Evolutionary conservation across 495 filamentous ascomycete species (phyloP).

Genomic region (Bryoglossum gracile): DNA sequence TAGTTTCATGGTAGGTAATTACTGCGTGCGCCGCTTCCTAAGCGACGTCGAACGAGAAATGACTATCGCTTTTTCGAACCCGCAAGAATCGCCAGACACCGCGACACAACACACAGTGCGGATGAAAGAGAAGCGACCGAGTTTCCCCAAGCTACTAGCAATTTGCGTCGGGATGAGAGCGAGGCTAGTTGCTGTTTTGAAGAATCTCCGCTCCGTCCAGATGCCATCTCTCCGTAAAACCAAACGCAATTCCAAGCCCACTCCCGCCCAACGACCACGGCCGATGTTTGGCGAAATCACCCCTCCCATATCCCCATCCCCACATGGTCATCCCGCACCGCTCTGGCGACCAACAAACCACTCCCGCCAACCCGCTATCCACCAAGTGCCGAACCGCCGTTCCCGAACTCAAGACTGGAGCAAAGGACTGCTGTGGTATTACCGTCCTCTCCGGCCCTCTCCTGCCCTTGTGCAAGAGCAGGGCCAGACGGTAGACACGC

Average conservation of each 20-base stretch:
- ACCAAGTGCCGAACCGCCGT: too few relatives aligned
- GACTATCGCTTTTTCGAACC: neutral
- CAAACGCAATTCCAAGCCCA: too few relatives aligned
- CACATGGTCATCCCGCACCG: too few relatives aligned
- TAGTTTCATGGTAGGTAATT: constrained; percentile 14
- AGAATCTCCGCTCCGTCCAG: too few relatives aligned
- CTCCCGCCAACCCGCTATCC: too few relatives aligned
- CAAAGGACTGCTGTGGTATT: neutral
- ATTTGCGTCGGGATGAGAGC: too few relatives aligned
- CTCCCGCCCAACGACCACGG: neutral
- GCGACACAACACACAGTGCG: neutral
- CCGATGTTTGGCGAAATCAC: constrained; percentile 2
- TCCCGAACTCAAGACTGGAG: neutral
- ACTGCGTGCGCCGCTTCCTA: constrained; percentile 10
- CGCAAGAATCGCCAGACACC: neutral
- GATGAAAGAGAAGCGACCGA: neutral
- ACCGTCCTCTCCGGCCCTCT: neutral
- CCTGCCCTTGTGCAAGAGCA: too few relatives aligned
- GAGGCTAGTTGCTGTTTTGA: too few relatives aligned
- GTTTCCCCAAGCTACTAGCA: neutral
- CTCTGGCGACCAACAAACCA: too few relatives aligned
- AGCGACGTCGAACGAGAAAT: neutral
- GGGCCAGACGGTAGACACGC: too few relatives aligned
- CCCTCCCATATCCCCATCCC: neutral
- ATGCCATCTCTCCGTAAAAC: too few relatives aligned